A percentile compares a stretch with the other conserved stretches of the same genome.
Evolutionary conservation across 352 stramenopile species (phyloP).

Genomic region (Globisporangium cylindrosporum): DNA sequence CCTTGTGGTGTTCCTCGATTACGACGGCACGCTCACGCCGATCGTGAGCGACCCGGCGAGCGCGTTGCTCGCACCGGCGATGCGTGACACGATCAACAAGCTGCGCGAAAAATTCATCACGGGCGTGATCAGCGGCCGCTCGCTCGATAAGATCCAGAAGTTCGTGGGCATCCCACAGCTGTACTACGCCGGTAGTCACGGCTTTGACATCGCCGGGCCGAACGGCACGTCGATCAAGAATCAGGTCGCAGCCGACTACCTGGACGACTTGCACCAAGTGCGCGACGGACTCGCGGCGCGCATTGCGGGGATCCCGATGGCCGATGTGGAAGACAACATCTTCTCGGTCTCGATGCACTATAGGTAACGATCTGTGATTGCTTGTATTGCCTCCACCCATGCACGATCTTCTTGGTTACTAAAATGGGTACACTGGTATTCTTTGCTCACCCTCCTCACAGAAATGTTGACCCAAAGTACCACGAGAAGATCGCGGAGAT

Average conservation of each 20-base stretch:
- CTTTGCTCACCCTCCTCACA: slow-evolving; percentile 11
- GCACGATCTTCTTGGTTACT: neutral
- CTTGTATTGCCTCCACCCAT: neutral
- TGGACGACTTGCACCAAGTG: slow-evolving; percentile 58
- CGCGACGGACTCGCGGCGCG: slow-evolving; percentile 42
- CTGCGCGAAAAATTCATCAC: slow-evolving; percentile 80
- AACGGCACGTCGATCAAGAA: slow-evolving; percentile 81
- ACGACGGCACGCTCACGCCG: slow-evolving; percentile 87
- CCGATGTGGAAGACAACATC: slow-evolving; percentile 87
- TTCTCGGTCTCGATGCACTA: slow-evolving; percentile 90
- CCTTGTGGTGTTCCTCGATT: slow-evolving; percentile 87
- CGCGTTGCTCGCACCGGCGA: slow-evolving; percentile 62
- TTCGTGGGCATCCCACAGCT: slow-evolving; percentile 87
- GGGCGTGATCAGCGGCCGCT: slow-evolving; percentile 84
- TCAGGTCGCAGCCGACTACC: slow-evolving; percentile 75
- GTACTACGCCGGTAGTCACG: slow-evolving; percentile 89
- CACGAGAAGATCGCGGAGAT: slow-evolving; percentile 45
- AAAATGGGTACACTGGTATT: neutral
- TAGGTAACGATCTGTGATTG: slow-evolving; percentile 33
- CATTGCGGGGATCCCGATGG: slow-evolving; percentile 52
- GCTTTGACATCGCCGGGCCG: slow-evolving; percentile 87
- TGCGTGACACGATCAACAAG: slow-evolving; percentile 70
- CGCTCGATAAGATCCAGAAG: slow-evolving; percentile 85
- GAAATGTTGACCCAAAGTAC: slow-evolving; percentile 49
- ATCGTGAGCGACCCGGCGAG: slow-evolving; percentile 87